These are phyloP conservation scores for Acarospora socialis DNA, from an alignment of 2,329 filamentous ascomycete genomes.

Conservation along the genomic window DNA sequence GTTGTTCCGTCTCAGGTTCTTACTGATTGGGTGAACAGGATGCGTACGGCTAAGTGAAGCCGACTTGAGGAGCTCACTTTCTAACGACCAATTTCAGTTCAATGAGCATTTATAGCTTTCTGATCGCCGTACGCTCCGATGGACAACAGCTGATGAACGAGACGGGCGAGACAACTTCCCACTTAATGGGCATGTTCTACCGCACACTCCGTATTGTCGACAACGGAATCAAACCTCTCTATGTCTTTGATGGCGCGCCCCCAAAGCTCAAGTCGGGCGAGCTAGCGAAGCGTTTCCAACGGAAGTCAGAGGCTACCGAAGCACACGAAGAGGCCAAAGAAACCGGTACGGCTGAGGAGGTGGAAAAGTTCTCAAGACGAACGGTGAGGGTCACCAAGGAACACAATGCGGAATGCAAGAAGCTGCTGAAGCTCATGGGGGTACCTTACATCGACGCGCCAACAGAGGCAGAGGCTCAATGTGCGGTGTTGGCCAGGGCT, in stretches of 20 bases:
- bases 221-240: constrained; percentile 96
- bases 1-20: constrained; percentile 3
- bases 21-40: constrained; percentile 22
- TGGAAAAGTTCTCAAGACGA: constrained; percentile 90
- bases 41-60: constrained; percentile 25
- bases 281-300: constrained; percentile 86
- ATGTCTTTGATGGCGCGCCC: constrained; percentile 93
- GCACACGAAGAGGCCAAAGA: constrained; percentile 91
- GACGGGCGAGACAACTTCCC: constrained; percentile 88
- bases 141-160: constrained; percentile 95
- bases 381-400: constrained; percentile 92
- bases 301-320: constrained; percentile 84
- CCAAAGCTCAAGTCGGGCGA: constrained; percentile 97
- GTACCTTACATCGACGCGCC: constrained; percentile 90
- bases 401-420: constrained; percentile 91
- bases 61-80: background rate
- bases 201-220: constrained; percentile 95
- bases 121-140: constrained; percentile 92
- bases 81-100: constrained; percentile 44
- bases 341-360: constrained; percentile 89
- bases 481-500: constrained; percentile 72
- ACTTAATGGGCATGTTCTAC: constrained; percentile 99
- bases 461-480: constrained; percentile 95
- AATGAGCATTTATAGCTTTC: constrained; percentile 98
- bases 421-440: constrained; percentile 84